Evolutionary conservation across 164 flowering plant species (phyloP).

Genomic region (Cinnamomum micranthum): DNA sequence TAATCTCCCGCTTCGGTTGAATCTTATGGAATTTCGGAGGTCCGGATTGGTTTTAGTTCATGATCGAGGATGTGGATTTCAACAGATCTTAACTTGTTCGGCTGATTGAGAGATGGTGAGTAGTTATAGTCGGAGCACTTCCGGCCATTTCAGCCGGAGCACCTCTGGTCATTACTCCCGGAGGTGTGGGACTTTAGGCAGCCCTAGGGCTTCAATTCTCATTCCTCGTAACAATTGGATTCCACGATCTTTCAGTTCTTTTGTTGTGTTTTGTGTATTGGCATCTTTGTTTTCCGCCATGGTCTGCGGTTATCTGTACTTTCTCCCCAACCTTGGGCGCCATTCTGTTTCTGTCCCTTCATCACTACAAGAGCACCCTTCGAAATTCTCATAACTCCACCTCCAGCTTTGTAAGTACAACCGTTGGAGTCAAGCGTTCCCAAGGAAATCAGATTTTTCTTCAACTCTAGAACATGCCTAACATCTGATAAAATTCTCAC

Average conservation of each 20-base stretch:
- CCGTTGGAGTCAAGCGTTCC: no score
- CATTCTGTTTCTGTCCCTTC: no score
- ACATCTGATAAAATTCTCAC: no score
- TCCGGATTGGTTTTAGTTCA: no score
- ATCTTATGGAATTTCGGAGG: no score
- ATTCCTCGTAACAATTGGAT: constrained; percentile 28
- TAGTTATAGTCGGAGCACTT: constrained; percentile 37
- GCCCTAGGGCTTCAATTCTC: constrained; percentile 36
- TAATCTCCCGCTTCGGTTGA: no score
- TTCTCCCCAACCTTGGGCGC: constrained; percentile 46
- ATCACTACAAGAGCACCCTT: no score
- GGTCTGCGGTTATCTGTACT: constrained; percentile 45
- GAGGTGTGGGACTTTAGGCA: constrained; percentile 25
- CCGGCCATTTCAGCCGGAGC: constrained; percentile 29
- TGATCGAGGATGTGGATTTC: neutral
- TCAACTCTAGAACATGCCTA: no score
- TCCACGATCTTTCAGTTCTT: constrained; percentile 28
- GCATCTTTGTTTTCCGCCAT: constrained; percentile 38
- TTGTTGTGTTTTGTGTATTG: constrained; percentile 34
- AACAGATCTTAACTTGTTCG: neutral
- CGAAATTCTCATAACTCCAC: no score
- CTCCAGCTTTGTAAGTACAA: no score
- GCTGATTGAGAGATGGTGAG: constrained; percentile 29
- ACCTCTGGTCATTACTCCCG: constrained; percentile 26
- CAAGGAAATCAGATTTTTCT: no score